A percentile compares a stretch with the other conserved stretches of the same genome.
Evolutionary conservation across 2,329 filamentous ascomycete genomes (phyloP).

Genomic region (Penicillium glabrum): DNA sequence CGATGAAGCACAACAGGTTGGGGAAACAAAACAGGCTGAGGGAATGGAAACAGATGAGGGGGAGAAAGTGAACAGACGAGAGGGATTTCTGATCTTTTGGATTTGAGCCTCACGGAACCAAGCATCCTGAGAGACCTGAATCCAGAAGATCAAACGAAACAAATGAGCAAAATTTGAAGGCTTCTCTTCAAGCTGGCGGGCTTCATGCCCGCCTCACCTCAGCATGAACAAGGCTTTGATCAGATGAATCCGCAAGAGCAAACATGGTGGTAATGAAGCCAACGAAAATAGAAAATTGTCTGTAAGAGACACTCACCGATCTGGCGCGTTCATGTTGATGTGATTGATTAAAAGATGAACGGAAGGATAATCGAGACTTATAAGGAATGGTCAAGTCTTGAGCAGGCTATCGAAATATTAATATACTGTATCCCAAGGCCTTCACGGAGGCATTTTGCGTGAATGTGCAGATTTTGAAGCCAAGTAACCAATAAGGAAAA

Average conservation of each 20-base stretch:
- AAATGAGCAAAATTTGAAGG: not conserved
- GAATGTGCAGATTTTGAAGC: too few relatives aligned
- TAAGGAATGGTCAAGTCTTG: not conserved
- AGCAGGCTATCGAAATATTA: not conserved
- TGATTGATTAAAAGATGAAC: not conserved
- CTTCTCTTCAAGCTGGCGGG: not conserved
- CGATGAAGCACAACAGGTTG: not conserved
- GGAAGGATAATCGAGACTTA: not conserved
- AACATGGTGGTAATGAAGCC: not conserved
- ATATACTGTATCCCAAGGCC: too few relatives aligned
- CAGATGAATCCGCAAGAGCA: not conserved
- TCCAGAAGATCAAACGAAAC: not conserved
- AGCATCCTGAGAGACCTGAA: too few relatives aligned
- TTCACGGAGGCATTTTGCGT: too few relatives aligned
- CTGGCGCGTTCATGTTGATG: slow-evolving; percentile 49
- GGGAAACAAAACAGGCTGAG: not conserved
- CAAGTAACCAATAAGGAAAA: too few relatives aligned
- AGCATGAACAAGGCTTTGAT: not conserved
- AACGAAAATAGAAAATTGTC: not conserved
- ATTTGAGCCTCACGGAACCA: too few relatives aligned
- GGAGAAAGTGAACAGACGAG: not conserved
- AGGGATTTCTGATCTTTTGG: too few relatives aligned
- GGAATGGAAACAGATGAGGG: not conserved
- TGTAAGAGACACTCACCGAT: slow-evolving; percentile 37
- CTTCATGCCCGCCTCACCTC: not conserved